Evolutionary conservation across 495 filamentous ascomycete species (phyloP), one percentile per base, ranked within the genome.

Genomic region (Annulohypoxylon bovei): DNA sequence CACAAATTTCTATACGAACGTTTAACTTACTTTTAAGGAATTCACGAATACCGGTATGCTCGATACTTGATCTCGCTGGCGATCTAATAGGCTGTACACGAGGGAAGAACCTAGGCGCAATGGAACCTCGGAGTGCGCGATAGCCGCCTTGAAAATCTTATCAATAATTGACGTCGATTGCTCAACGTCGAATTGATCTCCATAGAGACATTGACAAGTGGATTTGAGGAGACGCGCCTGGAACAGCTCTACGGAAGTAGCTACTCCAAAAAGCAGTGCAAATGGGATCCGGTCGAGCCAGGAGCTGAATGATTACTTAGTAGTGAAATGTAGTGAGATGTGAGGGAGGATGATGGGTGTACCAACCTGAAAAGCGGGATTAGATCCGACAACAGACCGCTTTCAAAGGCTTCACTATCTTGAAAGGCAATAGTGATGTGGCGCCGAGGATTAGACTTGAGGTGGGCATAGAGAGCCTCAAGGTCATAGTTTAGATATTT

Each of bases 371-470:
- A 87, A 3, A 98, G 79, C 22, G 86, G 86, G 39, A 98, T 83
- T 27, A 97, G 77, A 76, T 98, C 93, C 1, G 87, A 88, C 30
- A 98, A 79, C 27, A 98, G 78, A n/a, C 78, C 82, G 33, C 85
- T 86, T 73, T 98, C 94, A 75, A 98, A 98, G 4, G 91, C 94
- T 78, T 99, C 96, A 65, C 92, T 96, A 75, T 98, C 96, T 73
- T 92, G 89, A 55, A 99, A 89, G 12, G 90, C 89, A 20, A 99
- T 77, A 6, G 95, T 83, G 30, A 97, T 83, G 62, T 89, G 88
- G 33, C 85, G 80, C 25, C 85, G 85, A 7, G 80, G 76, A 42
- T 87, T 83, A 55, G 80, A 80, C 44, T 83, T 82, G 12, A 93
- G 83, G 76, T 81, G 83, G 28, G 89, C 87, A 60, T 90, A 80